These are phyloP conservation scores for Gynochthodes officinalis DNA, from an alignment of 257 asterid species.

Conservation along the genomic window DNA sequence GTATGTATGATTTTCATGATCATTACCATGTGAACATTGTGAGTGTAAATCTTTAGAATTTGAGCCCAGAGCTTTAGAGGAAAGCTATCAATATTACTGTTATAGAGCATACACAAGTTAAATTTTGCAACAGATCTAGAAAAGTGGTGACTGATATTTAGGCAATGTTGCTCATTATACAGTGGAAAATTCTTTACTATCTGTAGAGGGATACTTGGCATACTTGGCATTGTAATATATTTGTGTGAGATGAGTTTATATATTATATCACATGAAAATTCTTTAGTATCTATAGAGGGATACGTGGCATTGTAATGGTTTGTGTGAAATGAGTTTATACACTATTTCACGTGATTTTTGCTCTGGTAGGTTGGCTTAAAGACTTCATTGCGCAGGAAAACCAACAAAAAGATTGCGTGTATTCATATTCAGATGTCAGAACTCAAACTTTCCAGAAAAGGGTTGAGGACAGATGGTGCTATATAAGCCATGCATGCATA, in stretches of 20 bases:
- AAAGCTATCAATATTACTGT: background rate
- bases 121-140: slow-evolving; percentile 4
- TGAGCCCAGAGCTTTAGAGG: background rate
- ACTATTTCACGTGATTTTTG: slow-evolving; percentile 32
- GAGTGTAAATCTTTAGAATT: slow-evolving; percentile 8
- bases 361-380: background rate
- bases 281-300: too few relatives aligned
- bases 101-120: too few relatives aligned
- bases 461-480: slow-evolving; percentile 16
- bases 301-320: too few relatives aligned
- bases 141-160: background rate
- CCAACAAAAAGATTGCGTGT: background rate
- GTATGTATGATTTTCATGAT: background rate
- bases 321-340: background rate
- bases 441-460: slow-evolving; percentile 14
- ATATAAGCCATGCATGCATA: slow-evolving; percentile 4
- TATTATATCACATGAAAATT: slow-evolving; percentile 25
- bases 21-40: background rate
- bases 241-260: background rate
- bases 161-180: background rate
- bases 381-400: background rate
- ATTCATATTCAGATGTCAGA: slow-evolving; percentile 17
- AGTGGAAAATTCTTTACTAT: background rate
- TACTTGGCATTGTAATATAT: background rate
- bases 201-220: background rate